A percentile compares a stretch with the other conserved stretches of the same genome.
phyloP scores from a whole-genome alignment of 2,329 filamentous ascomycete species.

The Aureobasidium sp. region DNA sequence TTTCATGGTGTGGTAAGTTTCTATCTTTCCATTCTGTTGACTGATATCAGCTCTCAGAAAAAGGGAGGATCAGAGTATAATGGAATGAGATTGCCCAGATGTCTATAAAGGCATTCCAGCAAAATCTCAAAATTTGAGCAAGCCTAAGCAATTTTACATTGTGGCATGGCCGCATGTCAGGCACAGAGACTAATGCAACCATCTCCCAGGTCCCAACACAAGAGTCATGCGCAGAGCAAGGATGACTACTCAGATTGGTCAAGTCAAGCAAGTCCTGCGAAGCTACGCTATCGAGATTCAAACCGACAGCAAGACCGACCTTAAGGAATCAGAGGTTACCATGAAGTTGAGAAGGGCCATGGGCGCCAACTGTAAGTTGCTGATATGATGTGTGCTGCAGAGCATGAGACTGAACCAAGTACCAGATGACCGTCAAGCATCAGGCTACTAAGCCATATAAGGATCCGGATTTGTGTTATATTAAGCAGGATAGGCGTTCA shows the following conservation, averaged over 20 bases:
- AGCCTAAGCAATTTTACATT: not conserved
- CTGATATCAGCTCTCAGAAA: not conserved
- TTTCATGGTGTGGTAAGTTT: slow-evolving; percentile 13
- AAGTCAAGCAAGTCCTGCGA: slow-evolving; percentile 13
- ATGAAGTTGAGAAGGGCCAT: slow-evolving; percentile 14
- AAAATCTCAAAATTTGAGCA: not conserved
- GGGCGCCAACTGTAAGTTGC: slow-evolving; percentile 11
- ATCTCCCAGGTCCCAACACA: slow-evolving; percentile 1
- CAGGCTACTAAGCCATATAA: not conserved
- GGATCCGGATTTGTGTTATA: not conserved
- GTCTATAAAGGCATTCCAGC: not conserved
- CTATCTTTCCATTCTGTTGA: not conserved
- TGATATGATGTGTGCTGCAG: not conserved
- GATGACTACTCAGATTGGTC: slow-evolving; percentile 11
- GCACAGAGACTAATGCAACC: not conserved
- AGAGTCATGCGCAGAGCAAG: slow-evolving; percentile 14
- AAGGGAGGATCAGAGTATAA: not conserved
- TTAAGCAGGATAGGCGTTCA: not conserved
- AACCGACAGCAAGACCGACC: slow-evolving; percentile 13
- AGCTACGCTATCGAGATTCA: slow-evolving; percentile 15
- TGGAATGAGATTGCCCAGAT: not conserved
- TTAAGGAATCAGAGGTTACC: slow-evolving; percentile 6
- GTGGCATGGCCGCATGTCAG: too few relatives aligned
- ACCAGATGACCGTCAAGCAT: slow-evolving; percentile 7
- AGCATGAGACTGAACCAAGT: not conserved